These are phyloP conservation scores for Aspergillus candidus DNA, from an alignment of 2,329 filamentous ascomycete species.

Conservation along the genomic window DNA sequence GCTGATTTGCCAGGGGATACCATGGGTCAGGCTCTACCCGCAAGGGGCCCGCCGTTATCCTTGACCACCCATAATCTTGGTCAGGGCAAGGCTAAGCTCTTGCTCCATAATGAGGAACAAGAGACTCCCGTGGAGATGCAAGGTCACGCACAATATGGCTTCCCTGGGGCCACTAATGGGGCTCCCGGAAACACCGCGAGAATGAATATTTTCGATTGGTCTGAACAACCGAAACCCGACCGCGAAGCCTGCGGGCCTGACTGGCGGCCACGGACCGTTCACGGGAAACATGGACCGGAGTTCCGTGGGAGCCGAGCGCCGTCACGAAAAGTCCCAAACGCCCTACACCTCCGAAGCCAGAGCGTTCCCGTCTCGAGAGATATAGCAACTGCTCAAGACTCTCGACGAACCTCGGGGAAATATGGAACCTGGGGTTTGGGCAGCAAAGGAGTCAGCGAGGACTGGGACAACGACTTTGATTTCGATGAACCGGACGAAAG, in stretches of 20 bases:
- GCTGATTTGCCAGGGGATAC: conserved; percentile 22
- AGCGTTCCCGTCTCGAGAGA: conserved; percentile 57
- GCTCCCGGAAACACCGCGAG: conserved; percentile 39
- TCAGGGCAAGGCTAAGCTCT: conserved; percentile 2
- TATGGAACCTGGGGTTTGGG: conserved; percentile 63
- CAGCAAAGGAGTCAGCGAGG: conserved; percentile 60
- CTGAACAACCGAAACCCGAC: conserved; percentile 52
- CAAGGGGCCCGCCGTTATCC: conserved; percentile 4
- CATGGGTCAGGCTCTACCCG: conserved; percentile 6
- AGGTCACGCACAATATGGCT: conserved; percentile 10
- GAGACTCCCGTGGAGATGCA: conserved; percentile 3
- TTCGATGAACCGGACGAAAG: conserved; percentile 51
- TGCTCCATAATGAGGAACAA: conserved; percentile 1
- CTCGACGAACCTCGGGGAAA: conserved; percentile 49
- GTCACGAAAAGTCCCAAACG: conserved; percentile 53
- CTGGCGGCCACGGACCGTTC: conserved; percentile 55
- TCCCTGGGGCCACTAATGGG: conserved; percentile 9
- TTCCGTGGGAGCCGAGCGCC: conserved; percentile 51
- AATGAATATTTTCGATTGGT: conserved; percentile 60
- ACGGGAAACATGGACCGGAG: conserved; percentile 56
- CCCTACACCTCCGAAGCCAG: conserved; percentile 59
- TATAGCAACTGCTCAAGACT: conserved; percentile 43
- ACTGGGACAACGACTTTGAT: conserved; percentile 65
- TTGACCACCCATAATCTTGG: conserved; percentile 4
- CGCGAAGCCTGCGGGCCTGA: conserved; percentile 49